phyloP scores from a whole-genome alignment of 805 yeast genomes.

The Candida caryicola region DNA sequence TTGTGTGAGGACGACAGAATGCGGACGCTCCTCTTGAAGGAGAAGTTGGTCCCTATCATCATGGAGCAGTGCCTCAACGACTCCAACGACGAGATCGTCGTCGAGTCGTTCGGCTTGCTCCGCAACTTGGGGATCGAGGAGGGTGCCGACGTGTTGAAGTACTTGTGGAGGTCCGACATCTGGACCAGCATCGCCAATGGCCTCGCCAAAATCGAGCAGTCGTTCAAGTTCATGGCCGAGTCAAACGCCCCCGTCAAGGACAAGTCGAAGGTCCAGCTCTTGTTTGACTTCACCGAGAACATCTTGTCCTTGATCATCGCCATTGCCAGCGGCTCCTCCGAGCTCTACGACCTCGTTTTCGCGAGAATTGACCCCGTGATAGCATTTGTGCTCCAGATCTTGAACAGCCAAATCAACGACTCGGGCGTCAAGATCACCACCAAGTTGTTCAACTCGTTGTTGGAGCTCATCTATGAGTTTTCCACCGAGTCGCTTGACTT shows the following conservation, averaged over 20 bases:
- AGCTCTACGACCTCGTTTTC: constrained; percentile 45
- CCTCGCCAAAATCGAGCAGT: constrained; percentile 47
- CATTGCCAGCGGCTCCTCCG: constrained; percentile 61
- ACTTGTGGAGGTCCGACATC: constrained; percentile 74
- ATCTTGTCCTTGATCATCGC: constrained; percentile 65
- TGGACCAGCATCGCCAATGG: constrained; percentile 60
- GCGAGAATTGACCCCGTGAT: constrained; percentile 40
- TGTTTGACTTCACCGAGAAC: constrained; percentile 72
- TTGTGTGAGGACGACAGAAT: constrained; percentile 66
- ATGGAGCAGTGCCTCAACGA: constrained; percentile 67
- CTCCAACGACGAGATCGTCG: constrained; percentile 67
- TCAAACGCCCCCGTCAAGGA: constrained; percentile 21
- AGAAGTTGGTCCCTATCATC: constrained; percentile 62
- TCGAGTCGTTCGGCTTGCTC: constrained; percentile 76
- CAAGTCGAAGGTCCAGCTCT: constrained; percentile 45
- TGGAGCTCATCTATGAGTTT: constrained; percentile 60
- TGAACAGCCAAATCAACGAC: constrained; percentile 29
- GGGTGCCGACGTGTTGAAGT: constrained; percentile 77
- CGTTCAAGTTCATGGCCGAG: constrained; percentile 43
- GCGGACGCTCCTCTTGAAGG: constrained; percentile 65
- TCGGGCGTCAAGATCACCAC: constrained; percentile 32
- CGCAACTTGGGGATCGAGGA: constrained; percentile 81
- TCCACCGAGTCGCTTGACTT: constrained; percentile 58
- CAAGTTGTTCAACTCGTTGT: constrained; percentile 48
- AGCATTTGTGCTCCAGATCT: constrained; percentile 34